These are phyloP conservation scores for Fusarium armeniacum DNA, from an alignment of 2,329 filamentous ascomycete genomes.

Conservation along the genomic window DNA sequence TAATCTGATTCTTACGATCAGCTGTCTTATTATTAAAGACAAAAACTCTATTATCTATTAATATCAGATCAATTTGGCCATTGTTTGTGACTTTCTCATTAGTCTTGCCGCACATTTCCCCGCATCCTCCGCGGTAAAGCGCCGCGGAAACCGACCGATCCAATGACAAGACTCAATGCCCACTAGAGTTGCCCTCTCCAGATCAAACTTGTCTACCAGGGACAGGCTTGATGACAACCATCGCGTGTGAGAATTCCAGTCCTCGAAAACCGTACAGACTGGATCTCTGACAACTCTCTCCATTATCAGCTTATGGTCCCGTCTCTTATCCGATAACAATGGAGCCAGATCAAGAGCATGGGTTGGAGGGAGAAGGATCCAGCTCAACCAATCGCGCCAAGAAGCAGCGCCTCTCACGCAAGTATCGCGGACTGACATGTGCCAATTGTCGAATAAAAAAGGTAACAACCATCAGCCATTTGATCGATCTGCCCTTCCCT, in stretches of 20 bases:
- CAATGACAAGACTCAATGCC: background rate
- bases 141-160: slow-evolving; percentile 3
- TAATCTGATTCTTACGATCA: too few relatives aligned
- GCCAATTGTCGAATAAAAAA: slow-evolving; percentile 16
- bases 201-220: background rate
- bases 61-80: too few relatives aligned
- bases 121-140: background rate
- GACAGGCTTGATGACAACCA: background rate
- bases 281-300: background rate
- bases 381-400: slow-evolving; percentile 4
- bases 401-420: slow-evolving; percentile 12
- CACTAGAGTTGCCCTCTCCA: background rate
- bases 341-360: slow-evolving; percentile 6
- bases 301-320: background rate
- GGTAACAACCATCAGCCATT: background rate
- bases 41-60: too few relatives aligned
- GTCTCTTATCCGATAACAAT: background rate
- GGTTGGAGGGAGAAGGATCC: background rate
- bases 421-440: slow-evolving; percentile 12
- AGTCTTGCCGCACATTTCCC: background rate
- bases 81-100: background rate
- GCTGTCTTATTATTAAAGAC: too few relatives aligned
- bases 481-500: background rate
- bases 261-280: background rate
- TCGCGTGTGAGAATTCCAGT: background rate